Percentiles rank a stretch among this genome's conserved stretches.
Evolutionary conservation across 345 rosid species (phyloP).

Genomic region (Boechera stricta): DNA sequence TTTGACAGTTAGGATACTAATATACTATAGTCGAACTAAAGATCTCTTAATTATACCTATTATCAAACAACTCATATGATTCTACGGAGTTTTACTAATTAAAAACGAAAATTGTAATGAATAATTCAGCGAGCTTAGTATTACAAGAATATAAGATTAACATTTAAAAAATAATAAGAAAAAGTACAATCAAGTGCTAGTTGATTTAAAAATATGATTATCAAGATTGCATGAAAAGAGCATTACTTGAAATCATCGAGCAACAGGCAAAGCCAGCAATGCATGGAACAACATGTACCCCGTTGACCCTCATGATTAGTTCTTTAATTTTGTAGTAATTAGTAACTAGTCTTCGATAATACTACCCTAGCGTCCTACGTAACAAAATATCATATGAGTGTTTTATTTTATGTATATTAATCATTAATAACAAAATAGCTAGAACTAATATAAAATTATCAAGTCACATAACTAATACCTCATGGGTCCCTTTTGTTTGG

Average conservation of each 20-base stretch:
- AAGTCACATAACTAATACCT: conserved; percentile 25
- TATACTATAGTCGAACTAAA: conserved; percentile 10
- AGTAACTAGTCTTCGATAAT: conserved; percentile 28
- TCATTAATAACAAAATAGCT: not conserved
- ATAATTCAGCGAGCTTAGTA: conserved; percentile 26
- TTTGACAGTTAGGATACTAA: not conserved
- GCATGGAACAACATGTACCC: conserved; percentile 42
- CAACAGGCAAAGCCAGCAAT: conserved; percentile 49
- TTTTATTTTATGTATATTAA: not conserved
- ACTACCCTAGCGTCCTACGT: not conserved
- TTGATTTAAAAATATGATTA: conserved; percentile 28
- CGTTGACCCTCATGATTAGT: conserved; percentile 41
- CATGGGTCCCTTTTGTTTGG: conserved; percentile 28
- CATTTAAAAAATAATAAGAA: not conserved
- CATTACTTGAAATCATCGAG: conserved; percentile 46
- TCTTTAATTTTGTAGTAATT: conserved; percentile 24
- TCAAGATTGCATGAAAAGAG: conserved; percentile 47
- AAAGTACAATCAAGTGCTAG: conserved; percentile 33
- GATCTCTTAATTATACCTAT: conserved; percentile 12
- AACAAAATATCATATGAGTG: not conserved
- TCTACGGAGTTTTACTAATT: conserved; percentile 1
- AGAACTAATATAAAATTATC: conserved; percentile 4
- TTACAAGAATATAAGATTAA: not conserved
- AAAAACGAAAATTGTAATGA: not conserved
- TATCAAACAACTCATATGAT: not conserved